Evolutionary conservation across 169 alveolate species (phyloP), one percentile per base, ranked within the genome.

Genomic region (Cryptosporidium baileyi): DNA sequence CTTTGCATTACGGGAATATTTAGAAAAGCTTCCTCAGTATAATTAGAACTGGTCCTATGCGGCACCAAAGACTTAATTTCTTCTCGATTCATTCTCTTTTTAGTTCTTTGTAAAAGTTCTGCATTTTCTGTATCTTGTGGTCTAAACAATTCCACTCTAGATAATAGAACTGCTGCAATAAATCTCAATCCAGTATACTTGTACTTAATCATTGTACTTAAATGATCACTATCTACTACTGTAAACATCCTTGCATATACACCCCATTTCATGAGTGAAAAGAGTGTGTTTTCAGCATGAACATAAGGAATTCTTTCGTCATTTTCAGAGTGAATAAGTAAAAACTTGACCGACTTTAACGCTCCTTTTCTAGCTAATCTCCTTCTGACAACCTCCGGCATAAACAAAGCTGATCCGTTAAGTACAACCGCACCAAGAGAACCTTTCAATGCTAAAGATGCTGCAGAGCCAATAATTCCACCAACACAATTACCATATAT

Each of bases 401-500:
- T 54, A 43, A 74, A 74, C 59, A 74, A n/a, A 3, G 85, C 24
- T 15, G 85, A 51, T 3, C 85, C 85, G 36, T 74, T 74, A 13
- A 74, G 19, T 26, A 74, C 85, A 11, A 57, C 67, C 5, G 60
- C 85, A 13, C 62, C 65, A 13, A 74, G 17, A 2, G 85, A 41
- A 30, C 38, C 41, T 57, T 34, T 74, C 22, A 74, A 38, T 7
- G 85, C 65, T 19, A 59, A 41, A 28, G 85, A 54, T 11, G 60
- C 38, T 51, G 74, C 85, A 57, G 67, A 57, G n/a, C 54, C 85
- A 1, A 74, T 74, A 15, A 74, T 13, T 17, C 85, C 85, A 22
- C 85, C 85, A 54, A 74, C 74, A 54, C 85, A 74, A 38, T 59
- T 74, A 7, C 85, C 85, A 34, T 74, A 74, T 19, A 74, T 51